These are phyloP conservation scores for Venustampulla echinocandica DNA, from an alignment of 495 filamentous ascomycete genomes.

Conservation along the genomic window DNA sequence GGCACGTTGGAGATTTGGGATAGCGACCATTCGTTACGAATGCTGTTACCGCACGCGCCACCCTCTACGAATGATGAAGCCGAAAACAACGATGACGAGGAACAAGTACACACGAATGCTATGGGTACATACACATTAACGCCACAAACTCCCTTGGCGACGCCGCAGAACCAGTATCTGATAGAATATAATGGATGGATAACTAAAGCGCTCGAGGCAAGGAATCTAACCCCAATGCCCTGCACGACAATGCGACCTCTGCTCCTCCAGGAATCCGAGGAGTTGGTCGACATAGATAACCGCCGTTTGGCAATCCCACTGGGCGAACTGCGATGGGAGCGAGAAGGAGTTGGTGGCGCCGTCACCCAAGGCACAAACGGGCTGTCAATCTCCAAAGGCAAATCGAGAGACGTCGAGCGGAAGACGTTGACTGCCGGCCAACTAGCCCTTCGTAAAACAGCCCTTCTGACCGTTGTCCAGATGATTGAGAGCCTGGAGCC, in stretches of 20 bases:
- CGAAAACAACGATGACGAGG: conserved; percentile 35
- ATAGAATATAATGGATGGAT: conserved; percentile 79
- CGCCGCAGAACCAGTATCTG: conserved; percentile 71
- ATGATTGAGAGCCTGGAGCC: conserved; percentile 86
- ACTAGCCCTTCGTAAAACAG: conserved; percentile 64
- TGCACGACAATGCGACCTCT: conserved; percentile 72
- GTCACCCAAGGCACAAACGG: conserved; percentile 32
- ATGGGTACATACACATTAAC: conserved; percentile 77
- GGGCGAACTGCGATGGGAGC: conserved; percentile 82
- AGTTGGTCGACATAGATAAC: conserved; percentile 57
- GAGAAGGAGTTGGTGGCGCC: conserved; percentile 53
- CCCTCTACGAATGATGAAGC: conserved; percentile 30
- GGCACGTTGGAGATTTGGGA: conserved; percentile 86
- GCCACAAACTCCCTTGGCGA: conserved; percentile 70
- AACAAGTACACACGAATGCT: conserved; percentile 51
- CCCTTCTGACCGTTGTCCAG: conserved; percentile 71
- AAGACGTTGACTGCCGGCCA: conserved; percentile 60
- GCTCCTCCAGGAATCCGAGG: conserved; percentile 70
- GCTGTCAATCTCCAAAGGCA: conserved; percentile 21
- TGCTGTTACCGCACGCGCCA: conserved; percentile 65
- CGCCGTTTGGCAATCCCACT: conserved; percentile 79
- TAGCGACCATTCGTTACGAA: conserved; percentile 67
- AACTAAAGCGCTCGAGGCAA: conserved; percentile 62
- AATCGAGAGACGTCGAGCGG: conserved; percentile 24
- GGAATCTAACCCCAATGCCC: conserved; percentile 62